Evolutionary conservation across 805 yeast species (phyloP).

Genomic region (Vanderwaltozyma tropicalis): DNA sequence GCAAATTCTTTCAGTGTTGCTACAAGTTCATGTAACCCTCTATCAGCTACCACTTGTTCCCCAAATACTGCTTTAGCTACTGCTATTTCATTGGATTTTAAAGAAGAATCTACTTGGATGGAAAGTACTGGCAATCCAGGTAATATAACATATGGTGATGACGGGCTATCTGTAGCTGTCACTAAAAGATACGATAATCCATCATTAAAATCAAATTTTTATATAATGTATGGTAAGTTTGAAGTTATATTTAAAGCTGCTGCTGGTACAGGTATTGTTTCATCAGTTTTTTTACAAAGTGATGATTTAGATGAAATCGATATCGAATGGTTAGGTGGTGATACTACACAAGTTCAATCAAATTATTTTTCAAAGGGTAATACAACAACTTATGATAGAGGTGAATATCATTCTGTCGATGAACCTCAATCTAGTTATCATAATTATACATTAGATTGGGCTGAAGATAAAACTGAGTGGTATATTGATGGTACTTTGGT

Average conservation of each 20-base stretch:
- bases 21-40: slow-evolving; percentile 37
- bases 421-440: slow-evolving; percentile 49
- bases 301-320: slow-evolving; percentile 89
- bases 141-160: slow-evolving; percentile 34
- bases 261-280: slow-evolving; percentile 65
- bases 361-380: slow-evolving; percentile 76
- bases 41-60: slow-evolving; percentile 30
- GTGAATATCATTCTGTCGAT: slow-evolving; percentile 51
- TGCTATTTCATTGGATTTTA: slow-evolving; percentile 43
- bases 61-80: slow-evolving; percentile 55
- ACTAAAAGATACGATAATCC: slow-evolving; percentile 66
- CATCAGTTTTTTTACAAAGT: slow-evolving; percentile 68
- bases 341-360: slow-evolving; percentile 61
- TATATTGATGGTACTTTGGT: slow-evolving; percentile 57
- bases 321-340: slow-evolving; percentile 79
- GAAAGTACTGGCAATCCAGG: slow-evolving; percentile 33
- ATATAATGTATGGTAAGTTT: slow-evolving; percentile 80
- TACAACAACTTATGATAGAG: slow-evolving; percentile 69
- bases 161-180: slow-evolving; percentile 53
- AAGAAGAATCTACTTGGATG: slow-evolving; percentile 34
- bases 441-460: slow-evolving; percentile 82
- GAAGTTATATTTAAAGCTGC: slow-evolving; percentile 67
- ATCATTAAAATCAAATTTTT: slow-evolving; percentile 62
- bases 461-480: slow-evolving; percentile 54
- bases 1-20: neutral